Evolutionary conservation across 1,139 yeast genomes (phyloP).

Genomic region (Protomyces arabidopsidicola): DNA sequence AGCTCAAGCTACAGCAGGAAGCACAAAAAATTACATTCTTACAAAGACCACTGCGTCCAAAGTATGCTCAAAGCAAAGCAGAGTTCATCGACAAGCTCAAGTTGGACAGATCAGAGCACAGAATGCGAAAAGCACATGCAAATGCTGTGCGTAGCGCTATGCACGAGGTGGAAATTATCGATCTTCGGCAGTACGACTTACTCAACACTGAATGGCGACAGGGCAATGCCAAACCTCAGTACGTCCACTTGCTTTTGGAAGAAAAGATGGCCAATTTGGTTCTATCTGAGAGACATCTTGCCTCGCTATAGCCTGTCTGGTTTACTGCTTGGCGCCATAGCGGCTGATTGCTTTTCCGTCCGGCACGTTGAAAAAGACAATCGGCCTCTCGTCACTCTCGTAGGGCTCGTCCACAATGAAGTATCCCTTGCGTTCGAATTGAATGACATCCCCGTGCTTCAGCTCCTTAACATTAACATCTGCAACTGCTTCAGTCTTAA

Average conservation of each 20-base stretch:
- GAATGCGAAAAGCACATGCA: background rate
- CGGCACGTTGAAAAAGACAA: constrained; percentile 87
- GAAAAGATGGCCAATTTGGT: background rate
- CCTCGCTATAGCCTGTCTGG: background rate
- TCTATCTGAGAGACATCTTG: background rate
- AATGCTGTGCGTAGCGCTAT: background rate
- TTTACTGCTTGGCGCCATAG: constrained; percentile 61
- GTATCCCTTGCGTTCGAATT: constrained; percentile 97
- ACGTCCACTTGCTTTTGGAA: background rate
- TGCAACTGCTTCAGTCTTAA: constrained; percentile 72
- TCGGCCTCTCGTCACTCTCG: constrained; percentile 48
- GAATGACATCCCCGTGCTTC: constrained; percentile 82
- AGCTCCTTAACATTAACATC: constrained; percentile 72
- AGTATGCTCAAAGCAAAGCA: background rate
- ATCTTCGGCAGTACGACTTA: background rate
- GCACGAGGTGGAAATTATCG: background rate
- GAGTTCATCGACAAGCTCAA: background rate
- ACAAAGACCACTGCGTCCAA: background rate
- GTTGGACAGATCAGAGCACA: background rate
- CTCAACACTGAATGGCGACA: background rate
- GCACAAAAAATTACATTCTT: background rate
- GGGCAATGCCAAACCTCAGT: background rate
- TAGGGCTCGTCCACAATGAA: constrained; percentile 71
- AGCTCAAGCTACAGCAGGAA: background rate
- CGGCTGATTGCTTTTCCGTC: constrained; percentile 88